Base-by-base conservation (phyloP, 345 rosid genomes). In the Erodium maritimum region DNA sequence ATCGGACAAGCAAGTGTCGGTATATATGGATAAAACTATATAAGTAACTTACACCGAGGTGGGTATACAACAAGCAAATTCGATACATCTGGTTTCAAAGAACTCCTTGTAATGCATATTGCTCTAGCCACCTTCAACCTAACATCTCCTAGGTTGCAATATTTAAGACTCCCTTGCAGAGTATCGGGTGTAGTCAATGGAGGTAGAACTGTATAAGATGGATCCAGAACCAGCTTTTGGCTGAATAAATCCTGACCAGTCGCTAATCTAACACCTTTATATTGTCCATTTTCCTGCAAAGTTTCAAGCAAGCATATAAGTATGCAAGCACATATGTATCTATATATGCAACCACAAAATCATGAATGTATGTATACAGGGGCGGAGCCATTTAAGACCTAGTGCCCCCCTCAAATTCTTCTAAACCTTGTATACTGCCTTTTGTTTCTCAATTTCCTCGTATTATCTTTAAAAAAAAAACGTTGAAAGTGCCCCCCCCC, bases 241-340 rank as follows among this genome's bases (percentile, higher is more conserved):
- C 95, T 84, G 71, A 74, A 79, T 59, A 88, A 70, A 58, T 91
- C 93, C 75, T 91, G 96, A 63, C 96, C 98, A 21, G 98, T 82
- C 63, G 84, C 93, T 69, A 91, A 65, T 72, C 79, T 79, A 69
- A 91, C 84, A 65, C 98, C 98, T 71, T 74, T 82, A 72, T 74
- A 86, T 67, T 33, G 71, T 55, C 84, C 84, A 66, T 57, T 68
- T 55, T 77, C 79, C 97, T 88, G 75, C 62, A 74, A 58, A 72
- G 24, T 37, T 71, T 55, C 45, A 48, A 73, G 9, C 18, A 21
- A 54, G n/a, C 97, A 85, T 73, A 60, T 72, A 57, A 72, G 23
- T 34, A 70, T 54, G 61, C 37, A 46, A 73, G 5, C 17, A 20
- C 50, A 11, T 29, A 57, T 62, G 62, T n/a, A n/a, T n/a, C n/a